Base-by-base conservation (phyloP, 1,284 basidiomycete species). In the Trichosporon faecale region DNA sequence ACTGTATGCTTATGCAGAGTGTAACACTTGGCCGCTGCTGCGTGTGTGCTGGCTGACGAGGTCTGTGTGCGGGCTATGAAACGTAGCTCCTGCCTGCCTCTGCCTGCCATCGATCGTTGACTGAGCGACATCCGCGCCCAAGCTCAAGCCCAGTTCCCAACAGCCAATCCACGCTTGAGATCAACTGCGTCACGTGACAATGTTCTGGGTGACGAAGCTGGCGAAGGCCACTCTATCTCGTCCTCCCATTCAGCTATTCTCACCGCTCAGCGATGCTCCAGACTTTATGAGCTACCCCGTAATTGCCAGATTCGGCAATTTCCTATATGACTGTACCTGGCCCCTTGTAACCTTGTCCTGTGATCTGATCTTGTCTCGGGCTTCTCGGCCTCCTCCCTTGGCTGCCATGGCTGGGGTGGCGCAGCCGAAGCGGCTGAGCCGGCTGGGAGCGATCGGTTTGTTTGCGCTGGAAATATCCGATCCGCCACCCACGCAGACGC, bases 1-100 rank as follows among this genome's bases (percentile, higher is more conserved):
- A 61, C 57, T 61, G 57, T 61, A 61, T 61, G 57, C 57, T 31
- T 61, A 61, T 61, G 57, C 57, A 61, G 57, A 61, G 57, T 61
- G 57, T 61, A 61, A 61, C 57, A 61, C 57, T 61, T 61, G 57
- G 57, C 21, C n/a, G 12, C 4, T 27, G 21, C 14, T 57, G 55
- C 33, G 14, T 33, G 29, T 33, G 57, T 61, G 29, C 8, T 21
- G 49, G 49, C 49, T 52, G 49, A 52, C 6, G 44, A 8, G 18
- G 18, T 21, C 18, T 21, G 44, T 46, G 44, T 46, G 49, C 23
- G 18, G 23, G 18, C 21, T 9, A 11, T 21, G 21, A 52, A 25
- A 25, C 21, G n/a, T 6, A 21, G 9, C 49, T 52, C 49, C 49
- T 52, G n/a, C 40, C n/a, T n/a, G n/a, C 37, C 37, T 2, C 37